A percentile compares a stretch with the other conserved stretches of the same genome.
These are phyloP conservation scores for Ogataea ramenticola DNA, from an alignment of 805 yeast species.

Conservation along the genomic window DNA sequence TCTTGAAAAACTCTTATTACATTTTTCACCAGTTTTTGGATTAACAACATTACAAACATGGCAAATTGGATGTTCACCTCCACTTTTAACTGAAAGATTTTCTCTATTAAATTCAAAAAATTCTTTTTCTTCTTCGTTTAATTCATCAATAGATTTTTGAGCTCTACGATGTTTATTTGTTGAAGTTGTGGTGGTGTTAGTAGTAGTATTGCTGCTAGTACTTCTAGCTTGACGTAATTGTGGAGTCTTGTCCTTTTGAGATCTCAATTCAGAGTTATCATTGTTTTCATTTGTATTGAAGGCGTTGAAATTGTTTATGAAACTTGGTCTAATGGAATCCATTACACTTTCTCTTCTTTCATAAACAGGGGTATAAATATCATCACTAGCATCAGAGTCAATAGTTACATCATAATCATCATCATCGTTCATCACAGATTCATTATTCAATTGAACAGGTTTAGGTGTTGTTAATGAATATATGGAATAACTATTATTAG, in stretches of 20 bases:
- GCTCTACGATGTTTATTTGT: not conserved
- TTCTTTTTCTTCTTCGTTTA: not conserved
- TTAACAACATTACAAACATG: conserved; percentile 56
- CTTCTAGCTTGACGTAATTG: not conserved
- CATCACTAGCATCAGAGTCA: conserved; percentile 20
- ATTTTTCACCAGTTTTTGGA: conserved; percentile 55
- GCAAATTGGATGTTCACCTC: conserved; percentile 3
- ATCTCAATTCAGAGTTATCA: no score
- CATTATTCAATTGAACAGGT: conserved; percentile 11
- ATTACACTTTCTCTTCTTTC: conserved; percentile 4
- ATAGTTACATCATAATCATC: conserved; percentile 4
- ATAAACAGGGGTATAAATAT: conserved; percentile 23
- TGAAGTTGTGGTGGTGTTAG: not conserved
- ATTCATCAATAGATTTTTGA: not conserved
- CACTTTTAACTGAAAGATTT: not conserved
- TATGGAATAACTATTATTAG: conserved; percentile 14
- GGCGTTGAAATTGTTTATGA: not conserved
- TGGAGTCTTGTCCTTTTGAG: no score
- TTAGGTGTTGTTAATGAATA: conserved; percentile 22
- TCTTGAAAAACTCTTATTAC: conserved; percentile 79
- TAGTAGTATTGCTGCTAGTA: not conserved
- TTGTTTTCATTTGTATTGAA: not conserved
- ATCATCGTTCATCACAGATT: not conserved
- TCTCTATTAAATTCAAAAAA: not conserved
- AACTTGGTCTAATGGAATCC: not conserved